Evolutionary conservation across 805 yeast species (phyloP).

Genomic region (Cyberlindnera galapagoensis): DNA sequence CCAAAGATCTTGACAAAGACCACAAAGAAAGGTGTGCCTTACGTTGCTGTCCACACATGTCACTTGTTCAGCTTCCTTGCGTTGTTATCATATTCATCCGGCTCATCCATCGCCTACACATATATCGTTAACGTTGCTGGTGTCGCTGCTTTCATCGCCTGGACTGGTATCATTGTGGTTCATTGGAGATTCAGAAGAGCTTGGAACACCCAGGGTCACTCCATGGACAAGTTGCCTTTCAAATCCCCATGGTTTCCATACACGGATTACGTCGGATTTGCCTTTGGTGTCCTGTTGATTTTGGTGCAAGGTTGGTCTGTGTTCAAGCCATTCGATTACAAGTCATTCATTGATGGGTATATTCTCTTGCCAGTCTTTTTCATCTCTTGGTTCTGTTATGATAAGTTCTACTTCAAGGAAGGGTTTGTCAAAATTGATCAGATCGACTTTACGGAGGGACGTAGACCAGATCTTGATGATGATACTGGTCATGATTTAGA

Average conservation of each 20-base stretch:
- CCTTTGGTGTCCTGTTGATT: slow-evolving; percentile 32
- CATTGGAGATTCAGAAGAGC: slow-evolving; percentile 67
- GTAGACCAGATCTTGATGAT: slow-evolving; percentile 33
- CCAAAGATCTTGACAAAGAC: slow-evolving; percentile 49
- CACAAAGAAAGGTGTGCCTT: slow-evolving; percentile 58
- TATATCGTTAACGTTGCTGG: slow-evolving; percentile 72
- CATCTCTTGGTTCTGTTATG: slow-evolving; percentile 34
- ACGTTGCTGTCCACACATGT: slow-evolving; percentile 49
- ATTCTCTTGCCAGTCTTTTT: slow-evolving; percentile 54
- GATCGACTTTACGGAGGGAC: slow-evolving; percentile 44
- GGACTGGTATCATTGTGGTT: slow-evolving; percentile 56
- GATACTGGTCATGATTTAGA: slow-evolving; percentile 3
- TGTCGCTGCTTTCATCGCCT: slow-evolving; percentile 66
- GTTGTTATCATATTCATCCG: slow-evolving; percentile 43
- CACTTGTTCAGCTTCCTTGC: slow-evolving; percentile 58
- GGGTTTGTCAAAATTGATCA: slow-evolving; percentile 34
- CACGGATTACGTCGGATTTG: slow-evolving; percentile 33
- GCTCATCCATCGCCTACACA: slow-evolving; percentile 53
- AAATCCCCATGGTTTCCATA: slow-evolving; percentile 50
- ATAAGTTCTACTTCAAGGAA: slow-evolving; percentile 34
- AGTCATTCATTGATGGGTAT: slow-evolving; percentile 52
- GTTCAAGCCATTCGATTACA: slow-evolving; percentile 43
- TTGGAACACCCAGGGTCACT: slow-evolving; percentile 50
- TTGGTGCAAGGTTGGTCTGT: slow-evolving; percentile 44
- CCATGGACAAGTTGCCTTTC: slow-evolving; percentile 62